Conservation (phyloP, 2,329 filamentous ascomycete genomes). For the Fusarium camptoceras region DNA sequence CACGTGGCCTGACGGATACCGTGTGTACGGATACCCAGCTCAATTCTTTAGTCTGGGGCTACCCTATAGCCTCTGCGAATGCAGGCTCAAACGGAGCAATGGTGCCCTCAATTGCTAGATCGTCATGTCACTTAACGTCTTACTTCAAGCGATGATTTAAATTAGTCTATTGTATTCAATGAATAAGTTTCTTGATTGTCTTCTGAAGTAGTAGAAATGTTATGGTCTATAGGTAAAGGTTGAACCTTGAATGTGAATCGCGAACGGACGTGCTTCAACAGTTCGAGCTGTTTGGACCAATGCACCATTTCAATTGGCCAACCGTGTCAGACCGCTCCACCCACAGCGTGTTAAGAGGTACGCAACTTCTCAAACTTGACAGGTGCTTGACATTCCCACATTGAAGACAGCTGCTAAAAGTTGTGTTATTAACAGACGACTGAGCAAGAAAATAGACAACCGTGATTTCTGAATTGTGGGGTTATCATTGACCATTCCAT, state of each 20-base stretch:
- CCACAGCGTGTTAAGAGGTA: not conserved
- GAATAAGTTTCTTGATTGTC: not conserved
- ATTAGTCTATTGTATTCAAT: not conserved
- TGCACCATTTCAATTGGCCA: accelerated
- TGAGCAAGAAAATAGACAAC: not conserved
- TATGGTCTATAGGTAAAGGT: too few relatives aligned
- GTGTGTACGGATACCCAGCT: too few relatives aligned
- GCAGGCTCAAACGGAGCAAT: not conserved
- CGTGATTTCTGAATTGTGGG: not conserved
- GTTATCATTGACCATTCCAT: not conserved
- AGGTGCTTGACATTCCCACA: not conserved
- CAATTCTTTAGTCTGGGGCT: not conserved
- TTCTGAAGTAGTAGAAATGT: not conserved
- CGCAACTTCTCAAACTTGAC: not conserved
- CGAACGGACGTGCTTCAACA: too few relatives aligned
- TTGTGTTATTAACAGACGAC: not conserved
- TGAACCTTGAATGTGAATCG: too few relatives aligned
- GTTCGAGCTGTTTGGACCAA: accelerated
- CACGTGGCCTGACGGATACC: not conserved
- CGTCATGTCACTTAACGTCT: not conserved
- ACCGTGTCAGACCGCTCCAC: accelerated
- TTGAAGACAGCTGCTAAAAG: not conserved
- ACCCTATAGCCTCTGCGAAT: not conserved
- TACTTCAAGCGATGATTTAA: not conserved
- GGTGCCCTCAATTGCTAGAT: not conserved